These are phyloP conservation scores for Psilocybe sp. DNA, from an alignment of 768 basidiomycete species.

Conservation along the genomic window DNA sequence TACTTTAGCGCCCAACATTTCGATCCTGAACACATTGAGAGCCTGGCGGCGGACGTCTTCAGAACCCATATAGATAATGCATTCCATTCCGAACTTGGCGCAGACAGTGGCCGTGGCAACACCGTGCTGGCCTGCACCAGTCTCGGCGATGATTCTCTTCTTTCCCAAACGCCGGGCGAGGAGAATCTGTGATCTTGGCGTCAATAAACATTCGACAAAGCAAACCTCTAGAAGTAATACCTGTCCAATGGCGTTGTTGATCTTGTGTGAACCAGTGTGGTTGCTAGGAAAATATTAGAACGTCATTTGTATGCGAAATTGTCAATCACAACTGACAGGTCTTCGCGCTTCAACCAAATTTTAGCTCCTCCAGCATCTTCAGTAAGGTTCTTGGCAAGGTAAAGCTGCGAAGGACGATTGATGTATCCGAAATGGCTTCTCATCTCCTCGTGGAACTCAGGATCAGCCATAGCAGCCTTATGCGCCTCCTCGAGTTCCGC, in stretches of 20 bases:
- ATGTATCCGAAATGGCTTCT: constrained; percentile 87
- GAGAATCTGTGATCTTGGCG: constrained; percentile 59
- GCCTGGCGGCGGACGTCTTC: constrained; percentile 97
- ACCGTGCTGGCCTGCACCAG: constrained; percentile 98
- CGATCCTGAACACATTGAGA: constrained; percentile 95
- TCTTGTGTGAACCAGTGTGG: constrained; percentile 98
- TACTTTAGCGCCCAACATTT: constrained; percentile 94
- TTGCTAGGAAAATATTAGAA: constrained; percentile 51
- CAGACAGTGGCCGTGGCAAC: constrained; percentile 99
- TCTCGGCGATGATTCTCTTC: constrained; percentile 96
- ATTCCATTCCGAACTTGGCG: constrained; percentile 93
- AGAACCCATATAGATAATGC: constrained; percentile 96
- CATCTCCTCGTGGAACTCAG: constrained; percentile 91
- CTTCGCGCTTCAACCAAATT: constrained; percentile 98
- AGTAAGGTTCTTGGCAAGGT: constrained; percentile 88
- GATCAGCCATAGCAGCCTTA: constrained; percentile 81
- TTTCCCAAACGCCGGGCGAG: constrained; percentile 94
- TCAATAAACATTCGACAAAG: background rate
- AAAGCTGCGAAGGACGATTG: constrained; percentile 89
- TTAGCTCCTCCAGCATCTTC: constrained; percentile 89
- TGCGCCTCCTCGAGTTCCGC: constrained; percentile 90
- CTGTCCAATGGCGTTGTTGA: constrained; percentile 98
- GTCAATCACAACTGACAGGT: constrained; percentile 51
- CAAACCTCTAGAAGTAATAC: constrained; percentile 29
- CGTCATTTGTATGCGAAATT: background rate